Conservation (phyloP, 345 rosid genomes). For the Eucalyptus erythrocorys region DNA sequence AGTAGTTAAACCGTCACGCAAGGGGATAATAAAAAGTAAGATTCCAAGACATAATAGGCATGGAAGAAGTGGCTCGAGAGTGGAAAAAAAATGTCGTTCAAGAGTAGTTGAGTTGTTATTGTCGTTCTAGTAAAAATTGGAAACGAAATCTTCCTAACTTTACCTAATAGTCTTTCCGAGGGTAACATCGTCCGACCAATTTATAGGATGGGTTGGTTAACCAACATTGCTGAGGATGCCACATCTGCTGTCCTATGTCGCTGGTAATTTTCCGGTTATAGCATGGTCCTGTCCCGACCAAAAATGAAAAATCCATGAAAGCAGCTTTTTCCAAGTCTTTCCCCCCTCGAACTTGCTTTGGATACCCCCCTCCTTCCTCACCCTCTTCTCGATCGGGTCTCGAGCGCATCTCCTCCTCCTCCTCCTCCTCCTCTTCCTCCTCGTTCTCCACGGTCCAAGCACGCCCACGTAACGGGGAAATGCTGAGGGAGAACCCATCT, state of each 20-base stretch:
- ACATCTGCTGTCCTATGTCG: background rate
- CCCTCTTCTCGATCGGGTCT: background rate
- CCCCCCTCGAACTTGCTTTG: background rate
- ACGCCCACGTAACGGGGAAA: background rate
- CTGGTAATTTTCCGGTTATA: background rate
- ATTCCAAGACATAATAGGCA: background rate
- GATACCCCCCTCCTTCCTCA: background rate
- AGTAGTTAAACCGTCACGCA: background rate
- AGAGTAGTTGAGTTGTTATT: background rate
- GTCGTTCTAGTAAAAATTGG: background rate
- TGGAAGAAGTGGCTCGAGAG: background rate
- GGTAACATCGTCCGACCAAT: background rate
- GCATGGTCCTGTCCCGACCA: background rate
- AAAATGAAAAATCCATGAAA: background rate
- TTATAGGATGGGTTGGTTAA: background rate
- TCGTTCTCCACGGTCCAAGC: background rate
- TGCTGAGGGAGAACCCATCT: background rate
- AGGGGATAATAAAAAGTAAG: background rate
- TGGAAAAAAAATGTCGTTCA: background rate
- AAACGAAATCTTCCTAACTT: background rate
- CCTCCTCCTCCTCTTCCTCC: background rate
- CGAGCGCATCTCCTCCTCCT: background rate
- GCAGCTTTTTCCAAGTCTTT: background rate
- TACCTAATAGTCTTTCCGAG: background rate
- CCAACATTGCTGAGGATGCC: background rate